These are phyloP conservation scores for Nigrograna mackinnonii DNA, from an alignment of 2,329 filamentous ascomycete genomes.

Conservation along the genomic window DNA sequence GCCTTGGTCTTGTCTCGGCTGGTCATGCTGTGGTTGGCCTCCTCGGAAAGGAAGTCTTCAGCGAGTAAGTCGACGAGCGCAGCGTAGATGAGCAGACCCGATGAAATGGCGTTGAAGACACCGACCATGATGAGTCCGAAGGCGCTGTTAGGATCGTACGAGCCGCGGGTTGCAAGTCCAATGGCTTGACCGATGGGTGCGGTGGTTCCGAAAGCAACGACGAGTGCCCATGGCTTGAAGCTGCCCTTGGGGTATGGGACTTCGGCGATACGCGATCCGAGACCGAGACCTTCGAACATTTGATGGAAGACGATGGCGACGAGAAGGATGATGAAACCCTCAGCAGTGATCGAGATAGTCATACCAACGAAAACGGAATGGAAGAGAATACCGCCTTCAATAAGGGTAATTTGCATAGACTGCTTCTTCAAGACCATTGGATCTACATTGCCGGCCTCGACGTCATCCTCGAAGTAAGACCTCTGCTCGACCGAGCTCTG, in stretches of 20 bases:
- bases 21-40: slow-evolving; percentile 50
- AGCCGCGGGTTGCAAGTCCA: slow-evolving; percentile 59
- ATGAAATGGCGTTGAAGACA: slow-evolving; percentile 69
- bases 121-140: slow-evolving; percentile 68
- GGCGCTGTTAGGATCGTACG: slow-evolving; percentile 66
- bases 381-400: slow-evolving; percentile 66
- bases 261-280: slow-evolving; percentile 62
- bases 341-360: slow-evolving; percentile 61
- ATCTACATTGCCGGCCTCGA: slow-evolving; percentile 38
- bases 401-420: slow-evolving; percentile 45
- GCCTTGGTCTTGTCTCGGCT: slow-evolving; percentile 58
- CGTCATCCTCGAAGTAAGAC: slow-evolving; percentile 42
- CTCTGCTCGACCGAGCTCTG: slow-evolving; percentile 19
- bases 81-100: slow-evolving; percentile 63
- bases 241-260: slow-evolving; percentile 63
- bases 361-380: slow-evolving; percentile 67
- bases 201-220: slow-evolving; percentile 66
- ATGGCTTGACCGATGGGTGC: slow-evolving; percentile 69
- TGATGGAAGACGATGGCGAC: slow-evolving; percentile 67
- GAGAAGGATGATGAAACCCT: slow-evolving; percentile 62
- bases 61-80: slow-evolving; percentile 66
- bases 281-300: slow-evolving; percentile 65
- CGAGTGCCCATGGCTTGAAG: slow-evolving; percentile 63
- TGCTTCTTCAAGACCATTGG: slow-evolving; percentile 42
- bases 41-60: slow-evolving; percentile 65